Conservation (phyloP, 2,329 filamentous ascomycete genomes). For the Chaetomiaceae sp. region DNA sequence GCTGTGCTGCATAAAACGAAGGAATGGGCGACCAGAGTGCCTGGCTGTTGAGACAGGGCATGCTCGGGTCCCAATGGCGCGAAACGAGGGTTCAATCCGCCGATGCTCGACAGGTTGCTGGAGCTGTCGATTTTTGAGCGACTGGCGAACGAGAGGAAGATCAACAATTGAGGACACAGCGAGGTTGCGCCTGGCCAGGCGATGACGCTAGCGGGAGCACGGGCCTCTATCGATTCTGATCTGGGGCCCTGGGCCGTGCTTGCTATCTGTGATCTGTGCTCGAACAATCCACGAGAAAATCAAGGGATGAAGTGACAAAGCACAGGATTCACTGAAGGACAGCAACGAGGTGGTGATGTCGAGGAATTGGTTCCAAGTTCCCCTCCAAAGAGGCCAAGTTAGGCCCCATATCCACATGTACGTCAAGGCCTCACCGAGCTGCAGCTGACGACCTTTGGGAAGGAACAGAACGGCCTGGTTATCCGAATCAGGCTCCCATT, state of each 20-base stretch:
- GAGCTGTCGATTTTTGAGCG: conserved; percentile 17
- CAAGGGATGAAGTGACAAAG: too few species aligned
- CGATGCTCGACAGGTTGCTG: conserved; percentile 14
- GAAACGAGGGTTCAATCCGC: conserved; percentile 20
- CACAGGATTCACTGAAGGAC: too few species aligned
- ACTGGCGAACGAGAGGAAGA: conserved; percentile 4
- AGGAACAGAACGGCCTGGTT: too few species aligned
- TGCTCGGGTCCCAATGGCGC: conserved; percentile 26
- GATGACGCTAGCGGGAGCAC: conserved; percentile 15
- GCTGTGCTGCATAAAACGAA: conserved; percentile 19
- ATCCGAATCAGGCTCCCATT: too few species aligned
- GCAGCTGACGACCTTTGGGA: background rate
- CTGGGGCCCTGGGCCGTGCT: background rate
- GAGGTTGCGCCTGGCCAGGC: conserved; percentile 8
- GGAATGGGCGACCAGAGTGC: conserved; percentile 14
- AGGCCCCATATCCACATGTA: background rate
- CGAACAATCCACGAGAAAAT: too few species aligned
- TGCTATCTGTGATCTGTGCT: too few species aligned
- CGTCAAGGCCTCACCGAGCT: conserved; percentile 8
- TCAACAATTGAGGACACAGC: background rate
- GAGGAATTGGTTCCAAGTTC: too few species aligned
- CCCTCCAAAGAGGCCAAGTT: background rate
- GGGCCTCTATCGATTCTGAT: conserved; percentile 8
- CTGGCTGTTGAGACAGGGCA: conserved; percentile 17
- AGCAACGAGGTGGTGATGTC: too few species aligned